Percentiles rank a stretch among this genome's conserved stretches.
These are phyloP conservation scores for Trametes sanguinea DNA, from an alignment of 768 basidiomycete genomes.

Conservation along the genomic window DNA sequence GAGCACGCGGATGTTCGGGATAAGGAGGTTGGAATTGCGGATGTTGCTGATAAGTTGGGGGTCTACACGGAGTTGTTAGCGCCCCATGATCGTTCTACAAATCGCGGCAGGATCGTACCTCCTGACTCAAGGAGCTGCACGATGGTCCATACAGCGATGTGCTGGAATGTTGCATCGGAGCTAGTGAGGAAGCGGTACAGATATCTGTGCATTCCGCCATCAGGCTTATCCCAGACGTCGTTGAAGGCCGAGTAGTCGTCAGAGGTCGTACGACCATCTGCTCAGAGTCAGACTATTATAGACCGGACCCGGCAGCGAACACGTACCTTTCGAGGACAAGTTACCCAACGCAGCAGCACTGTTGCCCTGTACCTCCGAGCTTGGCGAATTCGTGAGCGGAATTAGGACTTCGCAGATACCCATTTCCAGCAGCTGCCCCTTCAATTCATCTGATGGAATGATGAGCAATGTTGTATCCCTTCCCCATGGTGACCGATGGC, in stretches of 20 bases:
- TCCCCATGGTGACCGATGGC: background rate
- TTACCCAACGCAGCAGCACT: slow-evolving; percentile 98
- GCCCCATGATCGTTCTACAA: background rate
- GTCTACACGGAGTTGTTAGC: slow-evolving; percentile 47
- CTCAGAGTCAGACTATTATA: background rate
- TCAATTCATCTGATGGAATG: slow-evolving; percentile 76
- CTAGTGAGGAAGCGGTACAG: slow-evolving; percentile 92
- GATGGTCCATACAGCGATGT: slow-evolving; percentile 99
- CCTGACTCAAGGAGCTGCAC: slow-evolving; percentile 97
- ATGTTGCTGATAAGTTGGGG: slow-evolving; percentile 89
- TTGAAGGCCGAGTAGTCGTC: slow-evolving; percentile 98
- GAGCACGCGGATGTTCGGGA: slow-evolving; percentile 85
- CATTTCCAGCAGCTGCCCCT: slow-evolving; percentile 96
- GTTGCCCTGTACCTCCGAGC: slow-evolving; percentile 98
- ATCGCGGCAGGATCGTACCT: slow-evolving; percentile 45
- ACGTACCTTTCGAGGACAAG: slow-evolving; percentile 89
- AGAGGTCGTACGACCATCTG: slow-evolving; percentile 71
- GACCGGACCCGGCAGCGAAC: background rate
- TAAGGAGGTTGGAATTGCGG: slow-evolving; percentile 76
- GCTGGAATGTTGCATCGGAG: slow-evolving; percentile 96
- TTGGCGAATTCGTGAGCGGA: slow-evolving; percentile 92
- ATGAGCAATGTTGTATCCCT: background rate
- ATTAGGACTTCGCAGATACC: slow-evolving; percentile 98
- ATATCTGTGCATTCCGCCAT: slow-evolving; percentile 96
- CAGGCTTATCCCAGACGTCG: slow-evolving; percentile 97